Conservation (phyloP, 1,284 basidiomycete genomes). For the Microbotryomycetes sp. region DNA sequence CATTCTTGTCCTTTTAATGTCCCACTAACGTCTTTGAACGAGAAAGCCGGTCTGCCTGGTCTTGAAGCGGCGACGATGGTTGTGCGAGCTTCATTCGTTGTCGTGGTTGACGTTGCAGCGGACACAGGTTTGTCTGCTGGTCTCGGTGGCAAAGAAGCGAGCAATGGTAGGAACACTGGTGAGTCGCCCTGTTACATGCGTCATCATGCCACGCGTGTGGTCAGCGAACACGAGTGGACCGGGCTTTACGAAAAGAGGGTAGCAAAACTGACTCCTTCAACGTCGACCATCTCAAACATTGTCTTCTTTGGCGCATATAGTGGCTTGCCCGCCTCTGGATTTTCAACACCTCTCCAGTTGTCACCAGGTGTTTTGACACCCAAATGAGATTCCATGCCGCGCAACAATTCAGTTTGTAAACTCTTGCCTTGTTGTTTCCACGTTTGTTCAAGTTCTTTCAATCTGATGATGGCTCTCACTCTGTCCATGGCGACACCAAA, state of each 20-base stretch:
- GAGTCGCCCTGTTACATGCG: slow-evolving; percentile 12
- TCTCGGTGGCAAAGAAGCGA: background rate
- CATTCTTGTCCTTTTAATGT: slow-evolving; percentile 12
- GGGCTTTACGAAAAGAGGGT: background rate
- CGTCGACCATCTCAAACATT: slow-evolving; percentile 30
- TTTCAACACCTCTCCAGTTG: slow-evolving; percentile 23
- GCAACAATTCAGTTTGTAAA: slow-evolving; percentile 21
- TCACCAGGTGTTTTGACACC: slow-evolving; percentile 20
- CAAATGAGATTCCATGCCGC: slow-evolving; percentile 27
- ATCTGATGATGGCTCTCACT: slow-evolving; percentile 65
- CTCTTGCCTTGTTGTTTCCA: slow-evolving; percentile 54
- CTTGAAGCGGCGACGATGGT: slow-evolving; percentile 16
- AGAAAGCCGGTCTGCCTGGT: slow-evolving; percentile 20
- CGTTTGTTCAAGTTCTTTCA: slow-evolving; percentile 65
- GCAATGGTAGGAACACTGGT: slow-evolving; percentile 26
- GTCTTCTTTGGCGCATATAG: slow-evolving; percentile 17
- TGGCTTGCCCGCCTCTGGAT: slow-evolving; percentile 8
- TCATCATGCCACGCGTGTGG: background rate
- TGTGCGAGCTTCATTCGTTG: background rate
- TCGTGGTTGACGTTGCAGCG: background rate
- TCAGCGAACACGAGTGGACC: background rate
- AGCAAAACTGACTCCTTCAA: slow-evolving; percentile 14
- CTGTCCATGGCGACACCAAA: slow-evolving; percentile 65
- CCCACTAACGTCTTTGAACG: slow-evolving; percentile 21
- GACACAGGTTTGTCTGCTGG: slow-evolving; percentile 1